Evolutionary conservation across 2,329 filamentous ascomycete species (phyloP).

Genomic region (Ceratocystis colombiana): DNA sequence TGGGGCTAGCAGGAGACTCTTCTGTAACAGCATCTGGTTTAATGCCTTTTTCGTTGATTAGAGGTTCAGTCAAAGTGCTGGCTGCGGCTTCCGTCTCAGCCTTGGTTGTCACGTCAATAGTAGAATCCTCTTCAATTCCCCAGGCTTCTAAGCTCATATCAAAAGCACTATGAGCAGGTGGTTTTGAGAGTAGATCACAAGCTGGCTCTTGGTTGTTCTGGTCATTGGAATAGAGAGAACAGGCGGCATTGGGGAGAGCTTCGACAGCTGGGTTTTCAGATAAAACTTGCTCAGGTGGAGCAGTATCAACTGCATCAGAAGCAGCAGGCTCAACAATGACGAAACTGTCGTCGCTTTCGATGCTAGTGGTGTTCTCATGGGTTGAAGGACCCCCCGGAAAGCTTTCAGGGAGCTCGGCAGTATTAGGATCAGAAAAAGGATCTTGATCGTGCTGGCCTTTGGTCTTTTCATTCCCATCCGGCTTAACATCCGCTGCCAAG

Average conservation of each 20-base stretch:
- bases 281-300: neutral
- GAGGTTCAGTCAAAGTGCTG: neutral
- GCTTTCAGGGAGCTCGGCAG: neutral
- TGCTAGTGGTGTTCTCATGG: neutral
- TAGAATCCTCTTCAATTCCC: conserved; percentile 22
- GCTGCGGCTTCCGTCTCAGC: neutral
- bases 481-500: conserved; percentile 12
- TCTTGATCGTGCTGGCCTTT: neutral
- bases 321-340: neutral
- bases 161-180: conserved; percentile 5
- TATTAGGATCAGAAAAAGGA: neutral
- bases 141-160: conserved; percentile 23
- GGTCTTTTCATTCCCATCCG: neutral
- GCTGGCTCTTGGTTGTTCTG: conserved; percentile 2
- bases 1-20: neutral
- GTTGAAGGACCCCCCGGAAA: neutral
- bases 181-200: conserved; percentile 1
- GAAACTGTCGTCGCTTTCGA: conserved; percentile 17
- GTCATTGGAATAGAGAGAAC: neutral
- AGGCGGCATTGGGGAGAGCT: neutral
- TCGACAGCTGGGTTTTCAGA: neutral
- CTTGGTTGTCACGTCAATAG: conserved; percentile 13
- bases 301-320: neutral
- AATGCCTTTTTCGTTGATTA: neutral
- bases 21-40: neutral